Percentiles rank a stretch among this genome's conserved stretches.
phyloP scores from a whole-genome alignment of 768 basidiomycete genomes.

The Leucocoprinus sp. region DNA sequence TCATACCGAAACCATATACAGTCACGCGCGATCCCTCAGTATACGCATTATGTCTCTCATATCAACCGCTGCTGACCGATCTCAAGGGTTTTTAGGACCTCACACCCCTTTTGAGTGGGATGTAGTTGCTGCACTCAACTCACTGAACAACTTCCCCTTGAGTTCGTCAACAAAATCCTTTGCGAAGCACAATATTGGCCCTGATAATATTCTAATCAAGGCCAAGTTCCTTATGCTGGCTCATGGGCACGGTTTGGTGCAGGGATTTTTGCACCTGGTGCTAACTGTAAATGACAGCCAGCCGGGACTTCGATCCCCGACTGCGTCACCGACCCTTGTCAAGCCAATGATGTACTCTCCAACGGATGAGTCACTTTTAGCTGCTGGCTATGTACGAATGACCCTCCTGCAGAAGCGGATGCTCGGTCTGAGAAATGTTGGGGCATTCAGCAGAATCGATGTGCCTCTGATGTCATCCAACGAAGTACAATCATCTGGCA shows the following conservation, averaged over 20 bases:
- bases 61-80: background rate
- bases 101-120: slow-evolving; percentile 9
- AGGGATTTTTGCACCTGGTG: slow-evolving; percentile 6
- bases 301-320: background rate
- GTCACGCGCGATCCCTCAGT: too few species aligned
- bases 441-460: slow-evolving; percentile 21
- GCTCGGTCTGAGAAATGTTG: slow-evolving; percentile 13
- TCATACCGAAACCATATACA: too few species aligned
- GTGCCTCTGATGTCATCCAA: slow-evolving; percentile 12
- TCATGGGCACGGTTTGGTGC: slow-evolving; percentile 28
- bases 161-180: slow-evolving; percentile 14
- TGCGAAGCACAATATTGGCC: slow-evolving; percentile 19
- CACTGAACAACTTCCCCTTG: slow-evolving; percentile 6
- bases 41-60: background rate
- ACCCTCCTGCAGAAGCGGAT: background rate
- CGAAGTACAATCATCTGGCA: slow-evolving; percentile 21
- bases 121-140: background rate
- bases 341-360: slow-evolving; percentile 1
- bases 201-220: background rate
- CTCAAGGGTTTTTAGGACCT: background rate
- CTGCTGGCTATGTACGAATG: background rate
- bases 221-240: slow-evolving; percentile 20
- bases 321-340: background rate
- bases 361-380: background rate
- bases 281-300: background rate